A percentile compares a stretch with the other conserved stretches of the same genome.
phyloP scores from a whole-genome alignment of 495 filamentous ascomycete genomes.

The Niebla homalea region DNA sequence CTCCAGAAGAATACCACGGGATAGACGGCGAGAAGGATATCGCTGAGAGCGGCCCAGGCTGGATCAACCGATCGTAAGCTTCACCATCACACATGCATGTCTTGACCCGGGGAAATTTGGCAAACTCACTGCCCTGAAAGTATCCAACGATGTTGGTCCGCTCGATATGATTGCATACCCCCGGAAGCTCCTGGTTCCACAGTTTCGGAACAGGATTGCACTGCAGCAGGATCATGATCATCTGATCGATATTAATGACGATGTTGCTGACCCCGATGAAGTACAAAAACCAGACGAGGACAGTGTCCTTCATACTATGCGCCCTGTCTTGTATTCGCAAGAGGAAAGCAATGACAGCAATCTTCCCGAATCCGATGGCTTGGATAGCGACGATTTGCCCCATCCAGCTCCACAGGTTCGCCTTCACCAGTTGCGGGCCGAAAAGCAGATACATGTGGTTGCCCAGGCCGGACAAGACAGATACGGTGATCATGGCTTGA shows the following conservation, averaged over 20 bases:
- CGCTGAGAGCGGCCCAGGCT: constrained; percentile 20
- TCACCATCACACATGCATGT: neutral
- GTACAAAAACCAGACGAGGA: constrained; percentile 13
- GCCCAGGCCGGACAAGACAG: constrained; percentile 18
- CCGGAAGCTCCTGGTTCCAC: constrained; percentile 17
- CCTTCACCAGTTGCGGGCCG: constrained; percentile 4
- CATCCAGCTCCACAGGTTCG: constrained; percentile 23
- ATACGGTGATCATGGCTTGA: constrained; percentile 17
- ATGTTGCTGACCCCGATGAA: constrained; percentile 18
- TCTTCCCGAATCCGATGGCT: constrained; percentile 17
- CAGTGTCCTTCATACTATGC: constrained; percentile 10
- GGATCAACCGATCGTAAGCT: neutral
- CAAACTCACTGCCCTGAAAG: constrained; percentile 18
- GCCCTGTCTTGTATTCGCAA: constrained; percentile 20
- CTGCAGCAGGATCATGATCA: constrained; percentile 19
- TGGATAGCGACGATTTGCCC: constrained; percentile 21
- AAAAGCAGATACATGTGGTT: constrained; percentile 17
- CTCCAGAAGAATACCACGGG: constrained; percentile 23
- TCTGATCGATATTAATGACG: constrained; percentile 15
- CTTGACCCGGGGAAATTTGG: too few relatives aligned
- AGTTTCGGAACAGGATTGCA: constrained; percentile 18
- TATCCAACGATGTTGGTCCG: constrained; percentile 17
- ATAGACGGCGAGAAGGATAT: constrained; percentile 24
- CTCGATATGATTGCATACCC: constrained; percentile 16
- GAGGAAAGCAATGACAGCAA: constrained; percentile 24